Evolutionary conservation across 805 yeast species (phyloP), one percentile per base, ranked within the genome.

Genomic region (Sugiyamaella valdiviana): DNA sequence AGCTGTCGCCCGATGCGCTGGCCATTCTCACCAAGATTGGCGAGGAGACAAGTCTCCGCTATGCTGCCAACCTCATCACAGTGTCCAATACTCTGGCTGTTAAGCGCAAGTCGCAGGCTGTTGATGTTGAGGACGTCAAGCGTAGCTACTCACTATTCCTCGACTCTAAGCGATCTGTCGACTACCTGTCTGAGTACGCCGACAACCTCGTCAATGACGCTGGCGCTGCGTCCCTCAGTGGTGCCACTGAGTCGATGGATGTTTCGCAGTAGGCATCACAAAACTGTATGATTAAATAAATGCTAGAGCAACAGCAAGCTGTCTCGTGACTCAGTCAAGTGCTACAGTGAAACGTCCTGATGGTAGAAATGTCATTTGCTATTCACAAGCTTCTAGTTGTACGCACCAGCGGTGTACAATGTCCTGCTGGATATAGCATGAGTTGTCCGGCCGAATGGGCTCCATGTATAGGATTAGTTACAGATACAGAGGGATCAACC

Each of bases 11-110:
- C 6, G 97, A 89, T 61, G 96, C 96, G 0, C 73, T 91, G 54
- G 91, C 85, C 42, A 75, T 89, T 57, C 76, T 93, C 58, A 87
- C 98, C 20, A 85, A 88, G 63, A 87, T 90, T 54, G 96, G 96
- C 14, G 75, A 78, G 54, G 96, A 85, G 64, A 86, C 98, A 5
- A 83, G 95, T 64, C 76, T 93, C 60, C 81, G 99, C 62, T 93
- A 93, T 65, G 93, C 96, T 20, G 74, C 95, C 42, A 95, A 93
- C 68, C 77, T 93, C 66, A 83, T 93, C 51, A 77, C 96, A 12
- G 96, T 95, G 7, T 78, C 97, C 7, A 86, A 86, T 63, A 90
- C 88, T 64, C 77, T 91, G 53, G 85, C 97, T 3, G 70, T 78
- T 51, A 88, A 87, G 69, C 81, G 96, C 64, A 83, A 95, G 69